phyloP scores from a whole-genome alignment of 2,329 filamentous ascomycete genomes.

The Boeremia exigua region DNA sequence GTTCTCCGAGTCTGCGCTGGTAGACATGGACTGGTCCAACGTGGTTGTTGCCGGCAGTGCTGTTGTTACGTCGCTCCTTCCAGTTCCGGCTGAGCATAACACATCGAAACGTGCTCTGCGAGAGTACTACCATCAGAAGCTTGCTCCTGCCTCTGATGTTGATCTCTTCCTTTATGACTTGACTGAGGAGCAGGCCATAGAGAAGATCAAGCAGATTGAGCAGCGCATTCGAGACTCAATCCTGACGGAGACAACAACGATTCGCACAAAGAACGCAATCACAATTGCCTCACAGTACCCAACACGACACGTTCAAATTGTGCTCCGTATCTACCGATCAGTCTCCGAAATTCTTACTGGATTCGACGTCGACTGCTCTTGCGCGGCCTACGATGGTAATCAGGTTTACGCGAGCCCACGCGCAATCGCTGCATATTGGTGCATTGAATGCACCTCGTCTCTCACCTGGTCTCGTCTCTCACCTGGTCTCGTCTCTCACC shows the following conservation, averaged over 20 bases:
- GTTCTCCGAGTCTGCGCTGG: conserved; percentile 79
- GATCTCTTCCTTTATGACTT: conserved; percentile 86
- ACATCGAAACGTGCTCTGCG: conserved; percentile 51
- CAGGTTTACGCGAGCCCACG: conserved; percentile 82
- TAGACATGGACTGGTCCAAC: conserved; percentile 81
- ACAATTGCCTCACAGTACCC: conserved; percentile 87
- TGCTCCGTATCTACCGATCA: conserved; percentile 83
- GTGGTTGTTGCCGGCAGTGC: conserved; percentile 82
- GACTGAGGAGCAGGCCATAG: conserved; percentile 75
- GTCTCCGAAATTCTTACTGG: conserved; percentile 84
- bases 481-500: no score
- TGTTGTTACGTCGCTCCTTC: conserved; percentile 78
- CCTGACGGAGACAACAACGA: conserved; percentile 80
- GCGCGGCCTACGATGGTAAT: conserved; percentile 78
- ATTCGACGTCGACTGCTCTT: conserved; percentile 86
- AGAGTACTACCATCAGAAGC: conserved; percentile 77
- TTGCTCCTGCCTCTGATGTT: conserved; percentile 84
- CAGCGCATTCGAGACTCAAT: conserved; percentile 75
- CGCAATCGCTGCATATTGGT: conserved; percentile 77
- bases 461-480: no score
- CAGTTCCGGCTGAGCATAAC: conserved; percentile 60
- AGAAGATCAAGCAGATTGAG: conserved; percentile 87
- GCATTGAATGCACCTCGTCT: no score
- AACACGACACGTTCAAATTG: conserved; percentile 83
- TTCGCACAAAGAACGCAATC: conserved; percentile 85